Conservation (phyloP, 768 basidiomycete species). For the Pholiota molesta region DNA sequence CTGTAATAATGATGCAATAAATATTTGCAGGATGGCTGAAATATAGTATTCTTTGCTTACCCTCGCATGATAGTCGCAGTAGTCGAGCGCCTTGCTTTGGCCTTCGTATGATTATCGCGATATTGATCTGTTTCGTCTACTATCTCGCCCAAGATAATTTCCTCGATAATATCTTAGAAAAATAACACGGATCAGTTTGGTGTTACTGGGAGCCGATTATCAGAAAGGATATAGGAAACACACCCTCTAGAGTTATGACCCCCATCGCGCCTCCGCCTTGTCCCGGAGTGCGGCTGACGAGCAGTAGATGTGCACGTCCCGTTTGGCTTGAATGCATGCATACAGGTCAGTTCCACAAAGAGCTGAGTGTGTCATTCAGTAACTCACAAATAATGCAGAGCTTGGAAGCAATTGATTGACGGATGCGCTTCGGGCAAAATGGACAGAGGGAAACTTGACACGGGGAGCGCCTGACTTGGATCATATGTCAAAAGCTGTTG, state of each 20-base stretch:
- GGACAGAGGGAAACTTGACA: conserved; percentile 75
- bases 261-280: conserved; percentile 83
- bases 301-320: conserved; percentile 88
- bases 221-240: conserved; percentile 11
- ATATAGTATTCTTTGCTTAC: conserved; percentile 43
- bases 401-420: conserved; percentile 92
- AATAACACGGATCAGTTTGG: background rate
- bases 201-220: background rate
- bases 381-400: conserved; percentile 85
- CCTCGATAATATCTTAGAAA: conserved; percentile 74
- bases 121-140: conserved; percentile 94
- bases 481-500: conserved; percentile 84
- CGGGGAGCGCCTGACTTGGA: conserved; percentile 70
- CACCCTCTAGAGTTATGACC: conserved; percentile 87
- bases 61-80: conserved; percentile 83
- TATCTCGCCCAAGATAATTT: conserved; percentile 95
- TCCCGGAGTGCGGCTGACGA: conserved; percentile 87
- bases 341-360: background rate
- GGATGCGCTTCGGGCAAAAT: conserved; percentile 91
- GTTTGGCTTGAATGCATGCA: conserved; percentile 76
- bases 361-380: background rate
- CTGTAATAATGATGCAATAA: conserved; percentile 6
- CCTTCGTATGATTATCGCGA: conserved; percentile 84
- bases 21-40: background rate
- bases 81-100: conserved; percentile 67